Base-by-base conservation (phyloP, 495 filamentous ascomycete genomes). In the Arthonia radiata region DNA sequence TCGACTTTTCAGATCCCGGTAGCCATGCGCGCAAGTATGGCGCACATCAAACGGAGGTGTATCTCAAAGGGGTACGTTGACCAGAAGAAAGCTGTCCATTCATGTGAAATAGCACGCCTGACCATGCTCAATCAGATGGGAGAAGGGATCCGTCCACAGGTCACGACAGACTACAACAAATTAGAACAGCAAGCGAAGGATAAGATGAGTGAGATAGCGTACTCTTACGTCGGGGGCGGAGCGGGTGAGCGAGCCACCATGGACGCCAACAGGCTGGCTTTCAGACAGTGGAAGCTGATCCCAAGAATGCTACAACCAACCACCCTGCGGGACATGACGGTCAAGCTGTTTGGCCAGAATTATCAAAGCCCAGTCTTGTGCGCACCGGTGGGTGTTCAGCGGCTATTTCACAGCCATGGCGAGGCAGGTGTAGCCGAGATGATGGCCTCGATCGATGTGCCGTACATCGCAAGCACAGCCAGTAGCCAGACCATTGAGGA, bases 171-270 rank as follows among this genome's bases (percentile, higher is more conserved):
- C 32, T 64, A 67, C 4, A 61, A 61, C 28, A 49, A 54, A 26
- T 50, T 71, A 3, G 59, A 70, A 38, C 51, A 56, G 19, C 56
- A 64, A 34, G 67, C 66, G 10, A 49, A 44, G 25, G 47, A 53
- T 26, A 41, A 43, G 21, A 47, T 71, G 34, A 42, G 46, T 13
- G 40, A 41, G 1, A 52, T 56, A 13, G 47, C 55, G 9, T 71
- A 52, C 42, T 61, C 64, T 34, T 74, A 71, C 47, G 56, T 68
- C 9, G 50, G 58, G 14, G 66, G 67, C n/a, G 65, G 64, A 10
- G 68, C 67, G 7, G 67, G 68, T 5, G 64, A 71, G 38, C 54
- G 57, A 34, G 54, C 62, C 2, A 74, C 67, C 0, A 63, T 71
- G 61, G 59, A 67, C 29, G 60, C 61, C 24, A 74, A 72, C 39